A percentile compares a stretch with the other conserved stretches of the same genome.
phyloP scores from a whole-genome alignment of 2,329 filamentous ascomycete genomes.

The Fusarium hainanense region DNA sequence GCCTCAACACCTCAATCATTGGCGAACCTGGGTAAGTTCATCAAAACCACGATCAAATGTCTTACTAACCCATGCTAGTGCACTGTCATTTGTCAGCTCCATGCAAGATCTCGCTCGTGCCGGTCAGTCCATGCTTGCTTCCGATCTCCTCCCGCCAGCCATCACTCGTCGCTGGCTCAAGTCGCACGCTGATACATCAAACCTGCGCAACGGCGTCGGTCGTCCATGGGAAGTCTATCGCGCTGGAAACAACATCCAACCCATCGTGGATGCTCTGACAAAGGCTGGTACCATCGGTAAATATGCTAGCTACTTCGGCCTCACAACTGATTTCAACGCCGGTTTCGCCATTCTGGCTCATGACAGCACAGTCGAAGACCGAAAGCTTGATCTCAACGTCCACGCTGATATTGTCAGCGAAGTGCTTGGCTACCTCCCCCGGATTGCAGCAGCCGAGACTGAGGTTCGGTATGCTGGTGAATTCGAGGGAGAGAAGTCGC shows the following conservation, averaged over 20 bases:
- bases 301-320: constrained; percentile 46
- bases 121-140: constrained; percentile 35
- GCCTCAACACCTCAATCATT: constrained; percentile 8
- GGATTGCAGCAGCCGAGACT: constrained; percentile 25
- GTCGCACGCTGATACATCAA: constrained; percentile 47
- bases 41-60: rapidly evolving
- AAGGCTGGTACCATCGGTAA: constrained; percentile 45
- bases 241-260: constrained; percentile 37
- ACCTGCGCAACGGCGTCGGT: constrained; percentile 50
- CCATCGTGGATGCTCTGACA: constrained; percentile 44
- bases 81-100: constrained; percentile 35
- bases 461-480: constrained; percentile 20
- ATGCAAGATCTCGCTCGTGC: constrained; percentile 36
- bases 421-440: constrained; percentile 17
- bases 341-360: constrained; percentile 51
- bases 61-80: background rate
- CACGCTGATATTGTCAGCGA: constrained; percentile 49
- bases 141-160: constrained; percentile 32
- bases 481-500: background rate
- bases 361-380: constrained; percentile 39
- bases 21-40: constrained; percentile 31
- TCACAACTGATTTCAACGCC: constrained; percentile 30
- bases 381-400: constrained; percentile 49
- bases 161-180: constrained; percentile 49
- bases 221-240: constrained; percentile 51